These are phyloP conservation scores for Kodamaea ohmeri DNA, from an alignment of 1,139 yeast genomes.

Conservation along the genomic window DNA sequence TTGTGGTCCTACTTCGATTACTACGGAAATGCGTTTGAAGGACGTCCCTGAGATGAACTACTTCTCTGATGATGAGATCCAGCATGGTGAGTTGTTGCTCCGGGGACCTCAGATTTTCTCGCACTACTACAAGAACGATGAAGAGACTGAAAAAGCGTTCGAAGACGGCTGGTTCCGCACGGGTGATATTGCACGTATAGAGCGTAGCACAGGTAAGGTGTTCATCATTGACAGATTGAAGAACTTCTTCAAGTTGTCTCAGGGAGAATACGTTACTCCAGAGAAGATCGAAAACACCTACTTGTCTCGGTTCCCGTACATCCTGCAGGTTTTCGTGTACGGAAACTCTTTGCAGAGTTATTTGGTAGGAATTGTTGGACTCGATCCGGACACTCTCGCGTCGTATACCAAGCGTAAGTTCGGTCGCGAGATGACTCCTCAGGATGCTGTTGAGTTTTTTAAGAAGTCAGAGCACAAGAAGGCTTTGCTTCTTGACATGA, in stretches of 20 bases:
- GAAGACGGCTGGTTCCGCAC: conserved; percentile 61
- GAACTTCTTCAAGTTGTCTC: conserved; percentile 77
- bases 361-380: conserved; percentile 46
- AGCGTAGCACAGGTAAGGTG: conserved; percentile 43
- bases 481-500: conserved; percentile 28
- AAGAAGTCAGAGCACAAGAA: conserved; percentile 29
- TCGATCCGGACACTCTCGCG: conserved; percentile 28
- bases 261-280: conserved; percentile 81
- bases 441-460: conserved; percentile 29
- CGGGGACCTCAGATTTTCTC: conserved; percentile 41
- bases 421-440: conserved; percentile 14
- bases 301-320: conserved; percentile 49
- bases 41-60: conserved; percentile 43
- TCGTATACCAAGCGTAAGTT: conserved; percentile 16
- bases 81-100: conserved; percentile 41
- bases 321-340: conserved; percentile 56
- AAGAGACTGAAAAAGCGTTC: conserved; percentile 34
- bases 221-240: conserved; percentile 71
- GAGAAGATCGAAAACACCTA: conserved; percentile 71
- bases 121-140: conserved; percentile 38
- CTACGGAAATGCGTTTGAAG: conserved; percentile 36
- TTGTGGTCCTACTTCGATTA: conserved; percentile 37
- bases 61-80: conserved; percentile 27
- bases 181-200: conserved; percentile 67
- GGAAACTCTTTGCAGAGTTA: conserved; percentile 17